These are phyloP conservation scores for Magnusiomyces paraingens DNA, from an alignment of 1,139 yeast genomes.

Conservation along the genomic window DNA sequence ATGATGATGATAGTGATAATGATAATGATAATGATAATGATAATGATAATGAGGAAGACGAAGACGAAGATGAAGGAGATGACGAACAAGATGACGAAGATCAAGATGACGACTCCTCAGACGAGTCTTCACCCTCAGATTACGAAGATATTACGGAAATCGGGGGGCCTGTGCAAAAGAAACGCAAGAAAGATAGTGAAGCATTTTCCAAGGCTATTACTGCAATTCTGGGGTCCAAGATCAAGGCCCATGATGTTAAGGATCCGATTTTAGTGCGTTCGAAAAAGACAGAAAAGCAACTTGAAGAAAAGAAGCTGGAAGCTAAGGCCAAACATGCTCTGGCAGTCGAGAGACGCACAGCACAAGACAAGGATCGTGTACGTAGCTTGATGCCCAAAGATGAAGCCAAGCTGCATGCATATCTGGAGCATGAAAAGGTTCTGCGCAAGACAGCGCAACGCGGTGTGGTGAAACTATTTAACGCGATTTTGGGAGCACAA, in stretches of 20 bases:
- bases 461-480: slow-evolving; percentile 88
- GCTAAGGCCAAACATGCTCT: slow-evolving; percentile 71
- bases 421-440: slow-evolving; percentile 62
- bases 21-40: slow-evolving; percentile 15
- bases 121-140: slow-evolving; percentile 16
- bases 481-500: slow-evolving; percentile 85
- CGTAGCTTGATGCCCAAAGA: slow-evolving; percentile 55
- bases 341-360: slow-evolving; percentile 61
- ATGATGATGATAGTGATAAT: slow-evolving; percentile 9
- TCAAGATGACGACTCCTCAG: slow-evolving; percentile 20
- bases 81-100: slow-evolving; percentile 18
- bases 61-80: slow-evolving; percentile 13
- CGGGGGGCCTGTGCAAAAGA: slow-evolving; percentile 25
- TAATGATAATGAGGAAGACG: slow-evolving; percentile 14
- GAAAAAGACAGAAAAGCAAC: slow-evolving; percentile 55
- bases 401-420: slow-evolving; percentile 44
- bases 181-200: slow-evolving; percentile 52
- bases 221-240: slow-evolving; percentile 76
- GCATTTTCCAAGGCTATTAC: slow-evolving; percentile 76
- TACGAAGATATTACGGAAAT: slow-evolving; percentile 24
- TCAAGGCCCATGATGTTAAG: slow-evolving; percentile 80
- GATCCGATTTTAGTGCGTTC: slow-evolving; percentile 86
- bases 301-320: slow-evolving; percentile 78
- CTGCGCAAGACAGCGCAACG: slow-evolving; percentile 82
- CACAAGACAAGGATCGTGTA: slow-evolving; percentile 62